These are phyloP conservation scores for Arthrocladium fulminans DNA, from an alignment of 2,329 filamentous ascomycete genomes.

Conservation along the genomic window DNA sequence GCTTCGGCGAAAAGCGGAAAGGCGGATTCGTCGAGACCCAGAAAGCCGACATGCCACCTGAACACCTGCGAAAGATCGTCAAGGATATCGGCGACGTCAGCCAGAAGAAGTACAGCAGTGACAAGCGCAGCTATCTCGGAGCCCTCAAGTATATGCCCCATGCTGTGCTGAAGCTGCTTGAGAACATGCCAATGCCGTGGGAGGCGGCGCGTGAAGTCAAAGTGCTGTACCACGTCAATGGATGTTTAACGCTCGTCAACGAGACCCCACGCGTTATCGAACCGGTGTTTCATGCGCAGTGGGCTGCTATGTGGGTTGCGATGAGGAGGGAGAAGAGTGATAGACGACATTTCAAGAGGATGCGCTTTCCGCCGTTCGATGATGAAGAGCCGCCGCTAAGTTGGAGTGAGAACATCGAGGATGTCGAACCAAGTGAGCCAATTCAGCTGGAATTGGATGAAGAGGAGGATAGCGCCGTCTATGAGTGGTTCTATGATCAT, in stretches of 20 bases:
- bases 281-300: constrained; percentile 94
- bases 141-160: constrained; percentile 99
- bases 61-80: constrained; percentile 96
- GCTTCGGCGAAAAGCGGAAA: constrained; percentile 95
- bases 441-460: constrained; percentile 98
- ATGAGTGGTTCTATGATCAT: constrained; percentile 97
- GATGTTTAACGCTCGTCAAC: constrained; percentile 92
- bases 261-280: constrained; percentile 95
- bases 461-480: constrained; percentile 79
- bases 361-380: constrained; percentile 97
- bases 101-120: constrained; percentile 97
- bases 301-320: constrained; percentile 98
- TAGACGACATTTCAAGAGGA: constrained; percentile 89
- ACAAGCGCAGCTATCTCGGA: constrained; percentile 95
- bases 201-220: constrained; percentile 94
- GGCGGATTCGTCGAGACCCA: constrained; percentile 95
- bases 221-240: constrained; percentile 96
- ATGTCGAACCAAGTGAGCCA: constrained; percentile 92
- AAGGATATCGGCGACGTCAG: constrained; percentile 98
- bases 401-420: constrained; percentile 98
- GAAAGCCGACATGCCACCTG: constrained; percentile 96
- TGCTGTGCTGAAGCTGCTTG: constrained; percentile 88
- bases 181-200: constrained; percentile 99
- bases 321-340: constrained; percentile 99
- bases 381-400: constrained; percentile 96